A percentile compares a stretch with the other conserved stretches of the same genome.
Evolutionary conservation across 805 yeast genomes (phyloP).

Genomic region (Saturnispora sekii): DNA sequence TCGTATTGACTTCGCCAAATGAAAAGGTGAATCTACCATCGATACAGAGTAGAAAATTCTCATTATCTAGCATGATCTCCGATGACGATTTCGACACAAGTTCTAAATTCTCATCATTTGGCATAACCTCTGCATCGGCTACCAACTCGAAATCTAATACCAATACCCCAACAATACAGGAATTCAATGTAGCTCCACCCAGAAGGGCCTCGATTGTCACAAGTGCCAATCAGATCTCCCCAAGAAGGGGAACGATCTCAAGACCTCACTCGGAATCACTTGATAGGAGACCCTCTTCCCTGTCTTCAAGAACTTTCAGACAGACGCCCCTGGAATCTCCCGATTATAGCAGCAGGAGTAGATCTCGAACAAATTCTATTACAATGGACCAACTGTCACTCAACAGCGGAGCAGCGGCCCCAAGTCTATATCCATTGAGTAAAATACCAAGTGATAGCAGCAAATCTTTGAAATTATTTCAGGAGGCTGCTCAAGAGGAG

Average conservation of each 20-base stretch:
- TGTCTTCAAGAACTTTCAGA: conserved; percentile 27
- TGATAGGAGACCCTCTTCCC: conserved; percentile 21
- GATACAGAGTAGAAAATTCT: conserved; percentile 16
- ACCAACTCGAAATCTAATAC: not conserved
- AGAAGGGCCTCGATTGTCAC: conserved; percentile 2
- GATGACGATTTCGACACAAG: conserved; percentile 7
- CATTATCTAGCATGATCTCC: conserved; percentile 12
- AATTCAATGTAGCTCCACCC: conserved; percentile 8
- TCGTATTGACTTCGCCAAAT: conserved; percentile 7
- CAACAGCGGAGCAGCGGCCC: too few relatives aligned
- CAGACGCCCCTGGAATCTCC: conserved; percentile 14
- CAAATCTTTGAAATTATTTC: not conserved
- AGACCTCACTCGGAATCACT: conserved; percentile 6
- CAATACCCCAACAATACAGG: not conserved
- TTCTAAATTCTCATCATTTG: not conserved
- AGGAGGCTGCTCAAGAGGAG: not conserved
- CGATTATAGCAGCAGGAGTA: not conserved
- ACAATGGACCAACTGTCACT: too few relatives aligned
- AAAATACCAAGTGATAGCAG: not conserved
- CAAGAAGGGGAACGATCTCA: conserved; percentile 7
- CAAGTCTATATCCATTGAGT: not conserved
- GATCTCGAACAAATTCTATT: not conserved
- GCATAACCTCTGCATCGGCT: not conserved
- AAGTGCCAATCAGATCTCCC: conserved; percentile 5
- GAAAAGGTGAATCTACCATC: conserved; percentile 12